phyloP scores from a whole-genome alignment of 2,329 filamentous ascomycete species.

The Septoria linicola region DNA sequence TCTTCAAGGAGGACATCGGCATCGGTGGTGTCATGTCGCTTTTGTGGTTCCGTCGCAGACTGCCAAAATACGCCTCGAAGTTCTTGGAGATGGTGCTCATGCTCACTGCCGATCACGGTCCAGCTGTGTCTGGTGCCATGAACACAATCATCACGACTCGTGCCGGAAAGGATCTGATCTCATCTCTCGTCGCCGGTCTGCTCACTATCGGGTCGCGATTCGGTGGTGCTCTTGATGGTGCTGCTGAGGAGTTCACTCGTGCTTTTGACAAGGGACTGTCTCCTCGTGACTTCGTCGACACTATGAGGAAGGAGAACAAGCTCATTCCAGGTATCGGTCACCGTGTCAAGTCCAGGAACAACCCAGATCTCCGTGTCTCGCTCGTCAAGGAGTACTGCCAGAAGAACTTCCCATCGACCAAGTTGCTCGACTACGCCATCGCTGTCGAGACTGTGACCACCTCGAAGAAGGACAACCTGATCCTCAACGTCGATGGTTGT shows the following conservation, averaged over 20 bases:
- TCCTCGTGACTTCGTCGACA: constrained; percentile 98
- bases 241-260: constrained; percentile 97
- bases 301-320: constrained; percentile 99
- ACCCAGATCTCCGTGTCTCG: constrained; percentile 98
- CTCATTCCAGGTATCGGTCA: constrained; percentile 99
- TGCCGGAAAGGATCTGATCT: constrained; percentile 98
- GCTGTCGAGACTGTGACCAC: constrained; percentile 98
- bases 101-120: constrained; percentile 98
- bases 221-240: constrained; percentile 96
- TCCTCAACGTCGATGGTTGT: constrained; percentile 97
- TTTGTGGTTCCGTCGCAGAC: constrained; percentile 97
- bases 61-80: constrained; percentile 94
- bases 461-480: constrained; percentile 99
- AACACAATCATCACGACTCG: constrained; percentile 99
- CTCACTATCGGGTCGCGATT: constrained; percentile 97
- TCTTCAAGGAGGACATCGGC: constrained; percentile 97
- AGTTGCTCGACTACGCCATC: constrained; percentile 97
- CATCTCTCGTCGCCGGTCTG: constrained; percentile 90
- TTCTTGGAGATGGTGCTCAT: constrained; percentile 99
- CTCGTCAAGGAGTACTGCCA: constrained; percentile 98
- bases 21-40: constrained; percentile 99
- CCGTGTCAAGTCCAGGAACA: constrained; percentile 99
- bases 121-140: constrained; percentile 98
- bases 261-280: constrained; percentile 97
- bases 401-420: constrained; percentile 95